Evolutionary conservation across 1,284 basidiomycete species (phyloP), one percentile per base, ranked within the genome.

Genomic region (Cryptococcus sp.): DNA sequence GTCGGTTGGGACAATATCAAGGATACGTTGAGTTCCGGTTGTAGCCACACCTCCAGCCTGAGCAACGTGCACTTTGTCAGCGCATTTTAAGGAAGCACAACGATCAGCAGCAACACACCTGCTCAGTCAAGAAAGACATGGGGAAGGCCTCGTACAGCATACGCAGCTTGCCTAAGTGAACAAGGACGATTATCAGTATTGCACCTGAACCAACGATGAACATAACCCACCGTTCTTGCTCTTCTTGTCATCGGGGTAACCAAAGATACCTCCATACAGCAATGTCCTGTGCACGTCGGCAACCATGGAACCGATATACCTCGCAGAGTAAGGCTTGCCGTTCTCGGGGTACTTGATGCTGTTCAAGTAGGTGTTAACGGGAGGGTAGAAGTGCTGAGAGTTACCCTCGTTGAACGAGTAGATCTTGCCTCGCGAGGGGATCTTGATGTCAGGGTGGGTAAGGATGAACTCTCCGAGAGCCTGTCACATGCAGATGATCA

Each of bases 381-480:
- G 91, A 52, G 86, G 82, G 81, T 96, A 84, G 84, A 96, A 99
- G 82, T 93, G 94, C 83, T 89, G 83, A 54, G 91, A 86, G 81
- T 99, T 99, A 64, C 95, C 95, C 81, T 99, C 96, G 81, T 99
- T 99, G 85, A 98, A 95, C 19, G 94, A 98, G 83, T 99, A 99
- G 75, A 99, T 99, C 83, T 99, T 99, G 67, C 96, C 96, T 57
- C 96, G 88, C 23, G 85, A 69, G 6, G 96, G 96, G 66, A 99
- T 89, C 78, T 86, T 85, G 80, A 99, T 99, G 75, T 98, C 87
- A 23, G 94, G 94, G 81, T 99, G 96, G 39, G 96, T 99, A 61
- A 99, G 86, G 77, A 99, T 97, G 80, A 99, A 99, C 82, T 99
- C 96, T 70, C 96, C 96, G 45, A 97, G 85, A 5, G 92, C 74